A percentile compares a stretch with the other conserved stretches of the same genome.
phyloP scores from a whole-genome alignment of 176 grass and related monocot species.

The Lolium multiflorum region DNA sequence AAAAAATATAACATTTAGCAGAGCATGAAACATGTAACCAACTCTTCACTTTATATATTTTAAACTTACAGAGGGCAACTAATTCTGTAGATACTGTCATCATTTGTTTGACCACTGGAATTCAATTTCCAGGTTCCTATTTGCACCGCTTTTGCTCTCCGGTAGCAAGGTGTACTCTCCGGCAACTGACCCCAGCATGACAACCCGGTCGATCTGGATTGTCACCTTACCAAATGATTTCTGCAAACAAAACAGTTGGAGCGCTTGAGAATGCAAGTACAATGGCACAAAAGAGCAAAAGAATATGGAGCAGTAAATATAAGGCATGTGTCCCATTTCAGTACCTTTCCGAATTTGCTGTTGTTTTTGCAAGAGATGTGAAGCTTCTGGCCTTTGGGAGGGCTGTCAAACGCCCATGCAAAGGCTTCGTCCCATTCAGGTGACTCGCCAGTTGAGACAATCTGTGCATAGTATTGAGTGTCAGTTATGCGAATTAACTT shows the following conservation, averaged over 20 bases:
- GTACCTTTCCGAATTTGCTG: conserved; percentile 99
- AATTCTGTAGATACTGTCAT: conserved; percentile 46
- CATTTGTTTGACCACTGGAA: conserved; percentile 99
- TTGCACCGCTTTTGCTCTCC: conserved; percentile 91
- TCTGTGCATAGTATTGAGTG: conserved; percentile 36
- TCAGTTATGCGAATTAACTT: conserved; percentile 17
- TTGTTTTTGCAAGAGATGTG: conserved; percentile 99
- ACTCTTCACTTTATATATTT: conserved; percentile 47
- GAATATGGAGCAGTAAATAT: background rate
- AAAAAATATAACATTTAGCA: conserved; percentile 55
- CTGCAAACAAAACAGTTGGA: conserved; percentile 50
- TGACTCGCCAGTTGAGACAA: conserved; percentile 83
- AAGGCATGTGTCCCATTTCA: conserved; percentile 16
- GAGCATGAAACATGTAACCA: conserved; percentile 46
- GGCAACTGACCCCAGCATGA: conserved; percentile 96
- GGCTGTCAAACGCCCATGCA: conserved; percentile 96
- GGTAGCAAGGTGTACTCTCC: conserved; percentile 95
- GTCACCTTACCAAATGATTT: conserved; percentile 98
- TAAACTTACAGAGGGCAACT: conserved; percentile 54
- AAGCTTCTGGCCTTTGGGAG: conserved; percentile 98
- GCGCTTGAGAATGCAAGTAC: conserved; percentile 7
- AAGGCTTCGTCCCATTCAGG: conserved; percentile 99
- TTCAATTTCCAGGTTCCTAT: conserved; percentile 96
- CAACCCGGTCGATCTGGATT: conserved; percentile 95
- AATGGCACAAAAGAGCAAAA: background rate